Evolutionary conservation across 1,284 basidiomycete genomes (phyloP).

Genomic region (Leccinum proliferum): DNA sequence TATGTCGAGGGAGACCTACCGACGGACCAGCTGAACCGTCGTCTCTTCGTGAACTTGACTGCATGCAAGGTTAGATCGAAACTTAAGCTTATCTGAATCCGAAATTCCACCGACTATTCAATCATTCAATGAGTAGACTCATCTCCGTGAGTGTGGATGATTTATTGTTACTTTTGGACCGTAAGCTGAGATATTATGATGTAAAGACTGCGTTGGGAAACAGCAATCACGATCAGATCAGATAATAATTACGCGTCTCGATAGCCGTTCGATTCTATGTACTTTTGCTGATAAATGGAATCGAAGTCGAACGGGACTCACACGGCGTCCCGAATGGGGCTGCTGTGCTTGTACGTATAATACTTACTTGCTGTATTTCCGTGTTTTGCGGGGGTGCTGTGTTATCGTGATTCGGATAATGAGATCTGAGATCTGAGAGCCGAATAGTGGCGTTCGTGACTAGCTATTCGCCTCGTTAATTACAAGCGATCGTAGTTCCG

Average conservation of each 20-base stretch:
- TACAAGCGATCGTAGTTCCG: too few relatives aligned
- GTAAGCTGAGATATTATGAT: neutral
- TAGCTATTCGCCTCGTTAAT: too few relatives aligned
- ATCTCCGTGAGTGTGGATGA: neutral
- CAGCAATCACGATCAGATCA: neutral
- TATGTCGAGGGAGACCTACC: neutral
- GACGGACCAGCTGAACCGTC: neutral
- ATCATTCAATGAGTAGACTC: neutral
- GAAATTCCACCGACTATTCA: neutral
- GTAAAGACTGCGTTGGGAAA: neutral
- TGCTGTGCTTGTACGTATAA: neutral
- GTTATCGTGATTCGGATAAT: neutral
- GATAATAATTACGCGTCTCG: neutral
- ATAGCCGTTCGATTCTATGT: neutral
- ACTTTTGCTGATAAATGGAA: neutral
- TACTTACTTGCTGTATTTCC: neutral
- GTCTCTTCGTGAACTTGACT: neutral
- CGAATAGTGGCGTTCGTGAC: neutral
- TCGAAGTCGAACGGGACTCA: neutral
- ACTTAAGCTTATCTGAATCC: neutral
- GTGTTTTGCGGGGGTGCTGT: too few relatives aligned
- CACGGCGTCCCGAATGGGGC: neutral
- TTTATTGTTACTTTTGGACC: neutral
- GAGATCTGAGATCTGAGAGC: neutral
- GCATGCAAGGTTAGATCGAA: neutral